Evolutionary conservation across 2,329 filamentous ascomycete species (phyloP).

Genomic region (Aureobasidium pullulans): DNA sequence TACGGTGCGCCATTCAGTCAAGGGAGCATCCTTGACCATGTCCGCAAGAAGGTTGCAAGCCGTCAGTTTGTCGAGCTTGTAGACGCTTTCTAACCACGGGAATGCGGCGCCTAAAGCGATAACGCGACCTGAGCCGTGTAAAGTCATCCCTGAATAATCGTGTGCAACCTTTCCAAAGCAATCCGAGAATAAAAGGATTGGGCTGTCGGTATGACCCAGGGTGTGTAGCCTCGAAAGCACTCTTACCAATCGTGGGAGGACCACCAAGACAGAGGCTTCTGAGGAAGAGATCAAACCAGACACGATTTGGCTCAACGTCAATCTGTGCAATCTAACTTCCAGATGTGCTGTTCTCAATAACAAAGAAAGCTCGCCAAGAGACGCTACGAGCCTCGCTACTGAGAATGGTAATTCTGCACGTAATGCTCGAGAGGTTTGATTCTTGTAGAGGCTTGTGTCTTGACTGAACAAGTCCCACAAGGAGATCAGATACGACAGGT

Average conservation of each 20-base stretch:
- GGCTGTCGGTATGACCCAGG: not conserved
- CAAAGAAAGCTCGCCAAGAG: conserved; percentile 18
- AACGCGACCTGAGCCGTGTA: conserved; percentile 35
- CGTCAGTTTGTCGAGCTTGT: not conserved
- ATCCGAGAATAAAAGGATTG: conserved; percentile 14
- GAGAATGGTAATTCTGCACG: conserved; percentile 25
- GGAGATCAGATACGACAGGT: conserved; percentile 24
- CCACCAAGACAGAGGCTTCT: conserved; percentile 21
- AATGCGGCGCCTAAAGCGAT: conserved; percentile 35
- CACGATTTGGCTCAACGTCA: not conserved
- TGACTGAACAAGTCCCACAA: not conserved
- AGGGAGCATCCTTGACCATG: conserved; percentile 20
- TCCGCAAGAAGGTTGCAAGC: not conserved
- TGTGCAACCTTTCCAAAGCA: conserved; percentile 29
- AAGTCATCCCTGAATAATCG: conserved; percentile 33
- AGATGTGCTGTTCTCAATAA: not conserved
- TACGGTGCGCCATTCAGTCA: conserved; percentile 39
- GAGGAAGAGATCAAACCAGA: conserved; percentile 21
- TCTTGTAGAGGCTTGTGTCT: not conserved
- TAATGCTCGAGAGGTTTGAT: conserved; percentile 15
- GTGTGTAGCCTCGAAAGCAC: conserved; percentile 18
- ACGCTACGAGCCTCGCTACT: conserved; percentile 18
- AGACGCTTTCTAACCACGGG: conserved; percentile 19
- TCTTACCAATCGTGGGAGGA: conserved; percentile 20
- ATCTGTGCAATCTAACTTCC: not conserved